These are phyloP conservation scores for Chlorella variabilis DNA, from an alignment of 163 green algal genomes.

Conservation along the genomic window DNA sequence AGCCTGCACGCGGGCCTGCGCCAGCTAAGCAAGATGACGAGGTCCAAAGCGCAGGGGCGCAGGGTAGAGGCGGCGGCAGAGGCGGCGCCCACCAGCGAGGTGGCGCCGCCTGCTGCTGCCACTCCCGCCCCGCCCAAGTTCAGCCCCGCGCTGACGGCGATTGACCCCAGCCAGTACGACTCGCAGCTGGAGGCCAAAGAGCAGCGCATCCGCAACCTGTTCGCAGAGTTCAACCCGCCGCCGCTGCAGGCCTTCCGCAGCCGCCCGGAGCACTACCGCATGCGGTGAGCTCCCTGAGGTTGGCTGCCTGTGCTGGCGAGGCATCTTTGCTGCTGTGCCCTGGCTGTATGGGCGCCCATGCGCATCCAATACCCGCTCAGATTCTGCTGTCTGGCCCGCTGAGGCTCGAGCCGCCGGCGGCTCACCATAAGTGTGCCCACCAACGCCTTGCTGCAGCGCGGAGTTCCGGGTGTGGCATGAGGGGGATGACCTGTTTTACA, in stretches of 20 bases:
- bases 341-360: too few relatives aligned
- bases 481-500: slow-evolving; percentile 58
- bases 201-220: slow-evolving; percentile 27
- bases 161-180: slow-evolving; percentile 48
- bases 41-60: slow-evolving; percentile 11
- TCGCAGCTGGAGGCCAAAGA: slow-evolving; percentile 54
- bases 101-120: neutral
- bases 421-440: too few relatives aligned
- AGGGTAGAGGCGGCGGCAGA: neutral
- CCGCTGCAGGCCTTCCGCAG: slow-evolving; percentile 47
- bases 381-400: too few relatives aligned
- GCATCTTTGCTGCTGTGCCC: neutral
- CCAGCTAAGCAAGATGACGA: neutral
- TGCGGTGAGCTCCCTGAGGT: slow-evolving; percentile 28
- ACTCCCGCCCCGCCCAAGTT: slow-evolving; percentile 2
- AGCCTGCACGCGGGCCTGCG: neutral
- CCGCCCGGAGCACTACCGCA: slow-evolving; percentile 49
- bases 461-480: slow-evolving; percentile 80
- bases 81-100: neutral
- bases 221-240: slow-evolving; percentile 45
- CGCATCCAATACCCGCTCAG: too few relatives aligned
- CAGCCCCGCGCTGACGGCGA: slow-evolving; percentile 33
- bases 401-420: too few relatives aligned
- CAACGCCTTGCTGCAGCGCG: slow-evolving; percentile 43
- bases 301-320: too few relatives aligned